phyloP scores from a whole-genome alignment of 306 rosid species.

The Lotus japonicus region DNA sequence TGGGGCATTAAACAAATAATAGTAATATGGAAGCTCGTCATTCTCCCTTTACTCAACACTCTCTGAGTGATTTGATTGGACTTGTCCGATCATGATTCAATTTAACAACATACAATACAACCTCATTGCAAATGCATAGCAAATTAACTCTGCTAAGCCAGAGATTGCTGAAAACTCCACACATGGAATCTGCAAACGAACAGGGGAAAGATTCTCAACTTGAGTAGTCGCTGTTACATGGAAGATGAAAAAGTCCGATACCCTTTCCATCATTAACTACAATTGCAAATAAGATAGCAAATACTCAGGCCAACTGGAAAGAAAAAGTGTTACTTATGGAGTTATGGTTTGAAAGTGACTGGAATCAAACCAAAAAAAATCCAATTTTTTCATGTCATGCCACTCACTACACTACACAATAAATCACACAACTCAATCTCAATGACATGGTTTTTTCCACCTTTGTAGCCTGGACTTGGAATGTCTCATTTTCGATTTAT shows the following conservation, averaged over 20 bases:
- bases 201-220: conserved; percentile 34
- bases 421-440: background rate
- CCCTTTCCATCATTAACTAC: conserved; percentile 15
- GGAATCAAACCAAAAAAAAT: conserved; percentile 13
- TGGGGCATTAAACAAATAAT: conserved; percentile 20
- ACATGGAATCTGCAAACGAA: conserved; percentile 11
- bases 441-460: background rate
- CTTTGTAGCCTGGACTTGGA: background rate
- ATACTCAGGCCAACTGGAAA: conserved; percentile 9
- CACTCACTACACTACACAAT: conserved; percentile 14
- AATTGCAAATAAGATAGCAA: conserved; percentile 8
- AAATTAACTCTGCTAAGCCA: background rate
- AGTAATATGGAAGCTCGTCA: too few species aligned
- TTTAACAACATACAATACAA: conserved; percentile 8
- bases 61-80: too few species aligned
- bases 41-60: too few species aligned
- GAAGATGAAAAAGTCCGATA: conserved; percentile 45
- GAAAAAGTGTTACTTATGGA: conserved; percentile 23
- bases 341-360: conserved; percentile 34
- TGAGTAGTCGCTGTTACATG: conserved; percentile 14
- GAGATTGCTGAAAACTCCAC: conserved; percentile 16
- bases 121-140: conserved; percentile 15
- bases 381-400: conserved; percentile 28
- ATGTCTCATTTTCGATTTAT: conserved; percentile 5
- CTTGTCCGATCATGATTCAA: too few species aligned